Evolutionary conservation across 73 alveolate genomes (phyloP).

Genomic region (Paramecium pentaurelia): DNA sequence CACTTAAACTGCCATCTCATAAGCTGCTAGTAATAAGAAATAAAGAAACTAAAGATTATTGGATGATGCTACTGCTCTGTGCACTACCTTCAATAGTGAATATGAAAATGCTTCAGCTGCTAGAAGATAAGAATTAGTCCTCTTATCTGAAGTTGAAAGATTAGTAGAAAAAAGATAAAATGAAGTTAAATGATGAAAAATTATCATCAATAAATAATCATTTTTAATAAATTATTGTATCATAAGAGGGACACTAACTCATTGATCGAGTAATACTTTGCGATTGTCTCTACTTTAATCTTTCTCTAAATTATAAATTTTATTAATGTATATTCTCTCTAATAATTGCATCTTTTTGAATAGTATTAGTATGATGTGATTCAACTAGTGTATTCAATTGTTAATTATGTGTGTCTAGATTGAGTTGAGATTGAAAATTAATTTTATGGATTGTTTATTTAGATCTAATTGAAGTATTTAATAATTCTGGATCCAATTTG

Average conservation of each 20-base stretch:
- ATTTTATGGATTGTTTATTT: neutral
- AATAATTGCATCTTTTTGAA: neutral
- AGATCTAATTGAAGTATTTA: neutral
- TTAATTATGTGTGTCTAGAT: too few relatives aligned
- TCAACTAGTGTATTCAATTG: neutral
- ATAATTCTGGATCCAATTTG: neutral
- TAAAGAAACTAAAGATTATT: conserved; percentile 21
- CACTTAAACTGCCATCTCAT: conserved; percentile 47
- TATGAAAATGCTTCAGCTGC: conserved; percentile 47
- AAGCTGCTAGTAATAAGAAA: conserved; percentile 38
- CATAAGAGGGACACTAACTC: neutral
- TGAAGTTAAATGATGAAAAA: neutral
- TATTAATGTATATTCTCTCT: neutral
- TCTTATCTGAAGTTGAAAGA: conserved; percentile 37
- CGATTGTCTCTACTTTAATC: neutral
- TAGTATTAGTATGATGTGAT: neutral
- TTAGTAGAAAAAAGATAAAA: conserved; percentile 30
- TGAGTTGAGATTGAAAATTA: neutral
- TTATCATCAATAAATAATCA: neutral
- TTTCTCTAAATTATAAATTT: neutral
- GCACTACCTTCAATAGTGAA: conserved; percentile 39
- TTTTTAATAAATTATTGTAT: neutral
- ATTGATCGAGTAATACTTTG: neutral
- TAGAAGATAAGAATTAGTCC: conserved; percentile 40
- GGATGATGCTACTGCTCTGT: conserved; percentile 38